phyloP scores from a whole-genome alignment of 768 basidiomycete genomes.

The Tulasnella sp. region DNA sequence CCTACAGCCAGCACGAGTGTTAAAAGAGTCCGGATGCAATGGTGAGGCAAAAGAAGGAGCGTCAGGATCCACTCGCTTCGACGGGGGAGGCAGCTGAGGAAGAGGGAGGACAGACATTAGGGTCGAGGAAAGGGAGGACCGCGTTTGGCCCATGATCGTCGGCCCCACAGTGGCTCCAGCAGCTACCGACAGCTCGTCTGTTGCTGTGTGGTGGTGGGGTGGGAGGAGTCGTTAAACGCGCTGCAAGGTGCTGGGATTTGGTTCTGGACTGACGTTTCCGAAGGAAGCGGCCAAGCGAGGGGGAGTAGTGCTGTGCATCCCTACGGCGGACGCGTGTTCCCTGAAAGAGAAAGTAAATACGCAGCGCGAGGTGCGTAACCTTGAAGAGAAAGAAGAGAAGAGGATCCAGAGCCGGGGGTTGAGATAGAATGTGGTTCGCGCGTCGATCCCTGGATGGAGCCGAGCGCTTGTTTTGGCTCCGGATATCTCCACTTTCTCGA shows the following conservation, averaged over 20 bases:
- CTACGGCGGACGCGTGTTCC: too few relatives aligned
- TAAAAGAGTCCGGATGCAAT: background rate
- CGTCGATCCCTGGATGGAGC: background rate
- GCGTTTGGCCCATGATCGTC: constrained; percentile 76
- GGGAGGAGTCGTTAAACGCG: too few relatives aligned
- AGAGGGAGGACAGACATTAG: background rate
- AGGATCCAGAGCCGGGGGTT: background rate
- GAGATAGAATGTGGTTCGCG: background rate
- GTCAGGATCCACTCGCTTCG: constrained; percentile 29
- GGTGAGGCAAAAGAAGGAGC: too few relatives aligned
- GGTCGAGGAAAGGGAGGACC: constrained; percentile 51
- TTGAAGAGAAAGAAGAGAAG: too few relatives aligned
- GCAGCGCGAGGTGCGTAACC: too few relatives aligned
- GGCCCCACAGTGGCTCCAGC: too few relatives aligned
- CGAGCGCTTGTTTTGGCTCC: background rate
- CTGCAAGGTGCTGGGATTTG: too few relatives aligned
- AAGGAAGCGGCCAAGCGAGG: too few relatives aligned
- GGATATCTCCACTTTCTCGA: background rate
- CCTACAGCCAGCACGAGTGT: background rate
- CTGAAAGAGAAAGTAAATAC: too few relatives aligned
- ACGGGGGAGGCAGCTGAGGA: constrained; percentile 23
- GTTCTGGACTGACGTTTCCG: too few relatives aligned
- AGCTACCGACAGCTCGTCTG: background rate
- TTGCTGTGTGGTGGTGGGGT: too few relatives aligned
- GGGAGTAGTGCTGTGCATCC: too few relatives aligned